Base-by-base conservation (phyloP, 2,329 filamentous ascomycete species). In the Curvularia hawaiiensis region DNA sequence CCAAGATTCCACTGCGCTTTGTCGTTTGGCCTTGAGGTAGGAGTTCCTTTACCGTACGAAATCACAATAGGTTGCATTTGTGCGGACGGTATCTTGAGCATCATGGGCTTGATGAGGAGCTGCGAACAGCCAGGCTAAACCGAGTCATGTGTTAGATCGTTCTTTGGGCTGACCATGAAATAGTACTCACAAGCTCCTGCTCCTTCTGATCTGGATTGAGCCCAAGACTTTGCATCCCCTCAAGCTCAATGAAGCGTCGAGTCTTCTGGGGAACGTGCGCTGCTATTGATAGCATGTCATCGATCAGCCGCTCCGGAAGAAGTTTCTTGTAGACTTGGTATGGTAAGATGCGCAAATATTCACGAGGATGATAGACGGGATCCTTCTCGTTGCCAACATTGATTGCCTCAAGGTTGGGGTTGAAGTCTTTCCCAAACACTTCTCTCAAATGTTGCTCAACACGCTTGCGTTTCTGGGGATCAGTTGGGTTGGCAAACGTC, bases 241-340 rank as follows among this genome's bases (percentile, higher is more conserved):
- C 65, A 9, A 61, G 35, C 44, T 67, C 62, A 30, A 70, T 65
- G 7, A 62, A 40, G 1, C 56, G 44, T 52, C 61, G 55, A 14
- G 31, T 62, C 4, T 31, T 16, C 1, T 47, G 28, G 1, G 65
- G 63, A 10, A n/a, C 31, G 11, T 52, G 52, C 11, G 54, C 57
- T n/a, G 69, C 65, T 16, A 52, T 18, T 10, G 55, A 30, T 7
- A 67, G 33, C 66, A 70, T 69, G 4, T 8, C 16, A 3, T 26
- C n/a, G 1, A 60, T 59, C 3, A 67, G 30, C 6, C 18, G 16
- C n/a, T 61, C 62, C 1, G 66, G 66, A 22, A 69, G 49, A 20
- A 45, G 53, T 10, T 56, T 47, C 30, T 54, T 62, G 47, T 61
- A 68, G 4, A 62, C 24, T 56, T 69, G 65, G 31, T 64, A 64